A percentile compares a stretch with the other conserved stretches of the same genome.
phyloP scores from a whole-genome alignment of 257 asterid genomes.

The Mentha longifolia region DNA sequence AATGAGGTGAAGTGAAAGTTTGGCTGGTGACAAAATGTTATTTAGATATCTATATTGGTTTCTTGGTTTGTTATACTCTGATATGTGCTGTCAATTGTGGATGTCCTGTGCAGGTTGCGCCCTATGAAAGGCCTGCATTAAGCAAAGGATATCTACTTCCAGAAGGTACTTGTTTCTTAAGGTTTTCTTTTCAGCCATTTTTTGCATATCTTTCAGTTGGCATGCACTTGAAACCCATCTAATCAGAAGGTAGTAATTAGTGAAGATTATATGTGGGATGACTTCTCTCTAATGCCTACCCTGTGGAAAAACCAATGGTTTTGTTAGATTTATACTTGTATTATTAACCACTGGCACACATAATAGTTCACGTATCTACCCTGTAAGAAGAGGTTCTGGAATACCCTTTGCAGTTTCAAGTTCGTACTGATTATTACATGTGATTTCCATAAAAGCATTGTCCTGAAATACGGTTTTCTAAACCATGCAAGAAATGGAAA shows the following conservation, averaged over 20 bases:
- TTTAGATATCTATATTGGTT: not conserved
- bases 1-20: constrained; percentile 11
- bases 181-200: not conserved
- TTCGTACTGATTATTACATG: too few species aligned
- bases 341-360: too few species aligned
- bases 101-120: too few species aligned
- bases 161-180: constrained; percentile 71
- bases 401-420: too few species aligned
- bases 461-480: not conserved
- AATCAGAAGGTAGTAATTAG: not conserved
- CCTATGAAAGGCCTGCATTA: constrained; percentile 89
- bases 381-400: too few species aligned
- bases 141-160: constrained; percentile 88
- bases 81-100: constrained; percentile 17
- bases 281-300: too few species aligned
- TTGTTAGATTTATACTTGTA: not conserved
- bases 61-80: not conserved
- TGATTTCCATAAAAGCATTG: too few species aligned
- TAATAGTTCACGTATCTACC: too few species aligned
- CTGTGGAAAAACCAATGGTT: not conserved
- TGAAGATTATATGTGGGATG: not conserved
- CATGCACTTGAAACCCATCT: not conserved
- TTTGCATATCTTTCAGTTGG: not conserved
- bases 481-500: not conserved
- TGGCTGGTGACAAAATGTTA: constrained; percentile 1